Evolutionary conservation across 163 green algal genomes (phyloP).

Genomic region (Scenedesmus sp.): DNA sequence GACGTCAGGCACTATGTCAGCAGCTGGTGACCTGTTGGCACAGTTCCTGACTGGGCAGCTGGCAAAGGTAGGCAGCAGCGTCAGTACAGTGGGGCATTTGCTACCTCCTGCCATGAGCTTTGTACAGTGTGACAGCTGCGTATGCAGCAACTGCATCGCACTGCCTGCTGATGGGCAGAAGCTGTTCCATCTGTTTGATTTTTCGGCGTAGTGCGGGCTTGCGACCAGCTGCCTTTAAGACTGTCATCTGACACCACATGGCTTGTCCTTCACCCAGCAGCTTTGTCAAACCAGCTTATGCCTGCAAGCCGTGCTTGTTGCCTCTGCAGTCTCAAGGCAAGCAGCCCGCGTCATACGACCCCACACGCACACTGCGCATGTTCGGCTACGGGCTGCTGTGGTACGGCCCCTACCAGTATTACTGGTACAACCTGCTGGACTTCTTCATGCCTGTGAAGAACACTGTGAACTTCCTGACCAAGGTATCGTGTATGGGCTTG

Average conservation of each 20-base stretch:
- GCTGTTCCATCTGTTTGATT: not conserved
- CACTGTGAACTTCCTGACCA: slow-evolving; percentile 75
- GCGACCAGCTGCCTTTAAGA: too few species aligned
- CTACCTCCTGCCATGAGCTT: not conserved
- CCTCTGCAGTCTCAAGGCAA: slow-evolving; percentile 7
- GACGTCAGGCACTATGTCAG: slow-evolving; percentile 74
- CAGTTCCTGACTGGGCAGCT: slow-evolving; percentile 64
- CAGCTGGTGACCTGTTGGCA: slow-evolving; percentile 81
- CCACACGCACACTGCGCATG: slow-evolving; percentile 76
- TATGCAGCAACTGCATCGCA: not conserved
- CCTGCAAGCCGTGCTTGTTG: not conserved
- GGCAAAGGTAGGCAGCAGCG: slow-evolving; percentile 27
- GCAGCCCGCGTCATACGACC: slow-evolving; percentile 60
- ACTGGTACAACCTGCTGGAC: slow-evolving; percentile 87
- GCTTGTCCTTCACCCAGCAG: not conserved
- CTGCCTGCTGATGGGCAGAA: not conserved
- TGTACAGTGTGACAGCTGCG: not conserved
- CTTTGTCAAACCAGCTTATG: not conserved
- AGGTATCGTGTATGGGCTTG: slow-evolving; percentile 58
- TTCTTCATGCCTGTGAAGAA: slow-evolving; percentile 70
- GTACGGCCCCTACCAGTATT: slow-evolving; percentile 84
- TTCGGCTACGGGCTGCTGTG: slow-evolving; percentile 79
- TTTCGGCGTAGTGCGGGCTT: too few species aligned
- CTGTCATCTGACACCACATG: too few species aligned
- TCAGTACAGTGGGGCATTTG: not conserved